Conservation (phyloP, 768 basidiomycete species). For the Pleurotus platypus region DNA sequence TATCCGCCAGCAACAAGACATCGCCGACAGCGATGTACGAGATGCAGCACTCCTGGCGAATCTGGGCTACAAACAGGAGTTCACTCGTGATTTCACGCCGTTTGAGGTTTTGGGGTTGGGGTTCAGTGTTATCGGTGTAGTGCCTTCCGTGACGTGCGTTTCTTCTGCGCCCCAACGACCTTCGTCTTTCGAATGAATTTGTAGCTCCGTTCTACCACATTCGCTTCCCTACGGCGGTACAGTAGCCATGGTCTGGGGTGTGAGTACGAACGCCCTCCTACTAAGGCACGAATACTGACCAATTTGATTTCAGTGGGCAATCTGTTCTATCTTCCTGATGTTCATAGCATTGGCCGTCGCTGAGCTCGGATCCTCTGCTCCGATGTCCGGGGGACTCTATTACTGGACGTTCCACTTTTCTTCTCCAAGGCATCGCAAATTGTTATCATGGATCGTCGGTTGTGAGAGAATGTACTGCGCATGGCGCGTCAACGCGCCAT, state of each 20-base stretch:
- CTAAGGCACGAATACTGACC: neutral
- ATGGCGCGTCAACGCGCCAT: too few relatives aligned
- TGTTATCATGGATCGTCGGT: slow-evolving; percentile 61
- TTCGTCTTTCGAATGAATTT: neutral
- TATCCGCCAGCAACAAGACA: neutral
- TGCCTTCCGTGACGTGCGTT: slow-evolving; percentile 17
- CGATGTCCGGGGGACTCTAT: slow-evolving; percentile 53
- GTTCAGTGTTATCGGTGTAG: slow-evolving; percentile 15
- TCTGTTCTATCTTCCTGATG: slow-evolving; percentile 42
- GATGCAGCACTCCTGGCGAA: slow-evolving; percentile 32
- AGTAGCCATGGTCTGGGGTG: slow-evolving; percentile 46
- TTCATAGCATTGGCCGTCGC: slow-evolving; percentile 47
- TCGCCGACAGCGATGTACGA: neutral
- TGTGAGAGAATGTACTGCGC: slow-evolving; percentile 31
- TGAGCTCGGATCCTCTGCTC: slow-evolving; percentile 46
- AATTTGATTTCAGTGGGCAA: slow-evolving; percentile 35
- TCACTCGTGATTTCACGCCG: slow-evolving; percentile 27
- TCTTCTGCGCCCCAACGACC: neutral
- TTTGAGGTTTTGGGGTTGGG: slow-evolving; percentile 26
- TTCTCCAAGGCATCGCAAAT: slow-evolving; percentile 47
- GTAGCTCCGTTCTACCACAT: slow-evolving; percentile 23
- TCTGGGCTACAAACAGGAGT: slow-evolving; percentile 41
- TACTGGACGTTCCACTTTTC: slow-evolving; percentile 58
- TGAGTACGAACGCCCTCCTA: slow-evolving; percentile 18
- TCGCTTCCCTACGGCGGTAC: slow-evolving; percentile 45